These are phyloP conservation scores for Neonectria magnoliae DNA, from an alignment of 2,329 filamentous ascomycete species.

Conservation along the genomic window DNA sequence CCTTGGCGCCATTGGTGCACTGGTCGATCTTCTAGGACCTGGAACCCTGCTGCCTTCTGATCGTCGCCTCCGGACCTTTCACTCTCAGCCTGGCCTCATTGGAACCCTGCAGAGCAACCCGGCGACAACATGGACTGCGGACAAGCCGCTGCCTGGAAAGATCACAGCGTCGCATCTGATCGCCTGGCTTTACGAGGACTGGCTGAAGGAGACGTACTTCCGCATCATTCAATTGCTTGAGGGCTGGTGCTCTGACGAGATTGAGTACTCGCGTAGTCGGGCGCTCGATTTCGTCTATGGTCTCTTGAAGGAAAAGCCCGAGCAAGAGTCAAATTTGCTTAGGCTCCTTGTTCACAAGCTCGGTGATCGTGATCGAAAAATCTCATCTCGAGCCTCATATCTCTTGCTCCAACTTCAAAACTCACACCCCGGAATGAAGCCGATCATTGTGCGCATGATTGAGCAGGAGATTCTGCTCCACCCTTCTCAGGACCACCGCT, in stretches of 20 bases:
- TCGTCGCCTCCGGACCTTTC: conserved; percentile 82
- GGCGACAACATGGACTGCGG: conserved; percentile 69
- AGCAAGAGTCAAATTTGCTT: conserved; percentile 94
- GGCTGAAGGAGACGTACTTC: conserved; percentile 94
- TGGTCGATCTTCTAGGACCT: conserved; percentile 93
- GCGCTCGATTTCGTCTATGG: conserved; percentile 93
- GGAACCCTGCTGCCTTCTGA: conserved; percentile 86
- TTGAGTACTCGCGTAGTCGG: conserved; percentile 89
- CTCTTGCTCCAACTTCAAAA: conserved; percentile 91
- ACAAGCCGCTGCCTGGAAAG: conserved; percentile 77
- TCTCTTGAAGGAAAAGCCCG: conserved; percentile 92
- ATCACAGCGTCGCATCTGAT: conserved; percentile 83
- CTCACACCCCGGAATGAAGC: conserved; percentile 93
- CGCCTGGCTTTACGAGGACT: conserved; percentile 92
- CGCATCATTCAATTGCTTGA: conserved; percentile 92
- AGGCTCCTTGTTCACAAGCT: conserved; percentile 95
- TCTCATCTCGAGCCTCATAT: conserved; percentile 92
- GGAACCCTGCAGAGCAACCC: conserved; percentile 73
- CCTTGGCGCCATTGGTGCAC: conserved; percentile 87
- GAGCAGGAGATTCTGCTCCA: conserved; percentile 90
- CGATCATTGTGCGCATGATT: conserved; percentile 82
- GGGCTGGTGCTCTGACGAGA: conserved; percentile 92
- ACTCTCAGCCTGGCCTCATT: conserved; percentile 79
- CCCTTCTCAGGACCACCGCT: conserved; percentile 85
- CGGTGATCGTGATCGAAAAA: conserved; percentile 94